Conservation (phyloP, 139 green algal genomes). For the Chlorella vulgaris region DNA sequence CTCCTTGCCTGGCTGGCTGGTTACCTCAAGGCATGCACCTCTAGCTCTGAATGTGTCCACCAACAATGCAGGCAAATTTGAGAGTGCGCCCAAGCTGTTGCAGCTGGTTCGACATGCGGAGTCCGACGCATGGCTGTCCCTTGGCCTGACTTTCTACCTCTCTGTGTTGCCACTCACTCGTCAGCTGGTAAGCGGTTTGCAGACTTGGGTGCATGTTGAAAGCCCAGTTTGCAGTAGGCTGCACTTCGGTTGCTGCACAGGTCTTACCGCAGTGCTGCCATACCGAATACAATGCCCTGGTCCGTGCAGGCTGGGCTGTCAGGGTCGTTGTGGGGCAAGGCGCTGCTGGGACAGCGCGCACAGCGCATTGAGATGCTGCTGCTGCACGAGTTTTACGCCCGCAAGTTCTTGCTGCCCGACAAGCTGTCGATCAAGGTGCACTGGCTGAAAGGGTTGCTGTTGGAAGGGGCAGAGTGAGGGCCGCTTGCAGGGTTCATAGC, state of each 20-base stretch:
- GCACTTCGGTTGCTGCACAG: neutral
- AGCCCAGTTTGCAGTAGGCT: neutral
- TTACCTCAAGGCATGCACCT: no score
- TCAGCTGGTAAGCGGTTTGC: constrained; percentile 63
- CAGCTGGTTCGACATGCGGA: constrained; percentile 79
- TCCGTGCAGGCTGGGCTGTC: constrained; percentile 62
- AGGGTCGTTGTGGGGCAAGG: constrained; percentile 83
- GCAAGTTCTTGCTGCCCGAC: constrained; percentile 98
- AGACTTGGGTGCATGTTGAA: neutral
- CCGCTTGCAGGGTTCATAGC: no score
- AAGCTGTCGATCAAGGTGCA: constrained; percentile 67
- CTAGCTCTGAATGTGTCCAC: no score
- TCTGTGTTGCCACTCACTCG: constrained; percentile 81
- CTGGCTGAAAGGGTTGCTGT: no score
- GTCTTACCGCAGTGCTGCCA: no score
- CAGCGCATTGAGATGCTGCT: constrained; percentile 98
- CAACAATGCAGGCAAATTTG: constrained; percentile 50
- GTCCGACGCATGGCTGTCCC: constrained; percentile 91
- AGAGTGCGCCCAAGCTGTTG: constrained; percentile 63
- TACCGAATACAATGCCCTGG: no score
- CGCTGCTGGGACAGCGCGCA: constrained; percentile 85
- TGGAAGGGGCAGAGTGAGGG: no score
- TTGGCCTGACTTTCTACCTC: constrained; percentile 85
- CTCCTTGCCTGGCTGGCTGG: no score
- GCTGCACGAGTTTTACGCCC: constrained; percentile 97